phyloP scores from a whole-genome alignment of 2,329 filamentous ascomycete genomes.

The Phyllosticta paracitricarpa region DNA sequence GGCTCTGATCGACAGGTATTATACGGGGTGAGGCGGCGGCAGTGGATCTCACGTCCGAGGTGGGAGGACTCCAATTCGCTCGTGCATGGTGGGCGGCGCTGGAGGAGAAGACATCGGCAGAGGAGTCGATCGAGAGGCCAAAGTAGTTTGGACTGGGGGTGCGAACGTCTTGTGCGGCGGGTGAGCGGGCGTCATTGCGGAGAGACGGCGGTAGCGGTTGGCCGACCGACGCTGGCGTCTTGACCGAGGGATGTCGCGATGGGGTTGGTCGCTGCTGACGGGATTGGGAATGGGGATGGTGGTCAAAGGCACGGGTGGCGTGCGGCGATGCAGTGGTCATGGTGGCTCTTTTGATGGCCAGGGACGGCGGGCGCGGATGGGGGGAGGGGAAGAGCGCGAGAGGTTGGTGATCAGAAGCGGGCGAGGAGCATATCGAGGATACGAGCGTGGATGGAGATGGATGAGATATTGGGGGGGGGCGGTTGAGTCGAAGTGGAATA shows the following conservation, averaged over 20 bases:
- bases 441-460: background rate
- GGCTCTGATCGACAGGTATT: conserved; percentile 63
- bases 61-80: conserved; percentile 65
- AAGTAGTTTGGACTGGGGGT: conserved; percentile 75
- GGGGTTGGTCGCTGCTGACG: conserved; percentile 18
- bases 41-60: conserved; percentile 61
- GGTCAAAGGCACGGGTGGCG: conserved; percentile 7
- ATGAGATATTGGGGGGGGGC: background rate
- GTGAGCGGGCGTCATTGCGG: conserved; percentile 22
- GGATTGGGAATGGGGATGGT: conserved; percentile 8
- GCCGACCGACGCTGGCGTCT: conserved; percentile 17
- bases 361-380: background rate
- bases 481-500: background rate
- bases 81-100: conserved; percentile 48
- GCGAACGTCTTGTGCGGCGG: conserved; percentile 21
- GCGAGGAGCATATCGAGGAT: background rate
- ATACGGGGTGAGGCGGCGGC: conserved; percentile 58
- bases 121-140: conserved; percentile 57
- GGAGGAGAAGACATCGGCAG: conserved; percentile 53
- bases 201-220: conserved; percentile 18
- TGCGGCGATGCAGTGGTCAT: conserved; percentile 9
- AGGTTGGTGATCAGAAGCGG: conserved; percentile 1
- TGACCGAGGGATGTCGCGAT: conserved; percentile 16
- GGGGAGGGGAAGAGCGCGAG: background rate
- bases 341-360: background rate